phyloP scores from a whole-genome alignment of 2,329 filamentous ascomycete genomes.

The Aspergillus sp. region DNA sequence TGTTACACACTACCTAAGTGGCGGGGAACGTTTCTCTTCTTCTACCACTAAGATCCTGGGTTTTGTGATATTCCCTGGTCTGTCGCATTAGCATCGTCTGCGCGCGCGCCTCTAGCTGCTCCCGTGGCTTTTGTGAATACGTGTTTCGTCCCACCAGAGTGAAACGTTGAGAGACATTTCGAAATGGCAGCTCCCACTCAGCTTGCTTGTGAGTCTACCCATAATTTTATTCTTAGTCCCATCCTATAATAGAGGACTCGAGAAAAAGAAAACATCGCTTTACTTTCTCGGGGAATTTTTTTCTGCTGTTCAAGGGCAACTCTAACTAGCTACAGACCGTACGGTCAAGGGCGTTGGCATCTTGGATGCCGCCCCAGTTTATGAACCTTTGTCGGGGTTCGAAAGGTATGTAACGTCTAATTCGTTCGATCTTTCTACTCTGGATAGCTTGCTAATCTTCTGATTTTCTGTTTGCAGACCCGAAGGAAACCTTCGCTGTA shows the following conservation, averaged over 20 bases:
- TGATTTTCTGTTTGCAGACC: constrained; percentile 57
- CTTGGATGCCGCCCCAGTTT: constrained; percentile 86
- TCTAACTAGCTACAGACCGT: constrained; percentile 62
- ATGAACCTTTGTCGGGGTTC: constrained; percentile 82
- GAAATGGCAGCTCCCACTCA: constrained; percentile 85
- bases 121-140: constrained; percentile 9
- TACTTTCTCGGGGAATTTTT: not conserved
- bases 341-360: constrained; percentile 96
- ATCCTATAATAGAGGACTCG: not conserved
- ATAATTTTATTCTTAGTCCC: not conserved
- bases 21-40: constrained; percentile 5
- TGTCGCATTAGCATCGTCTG: not conserved
- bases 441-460: constrained; percentile 9
- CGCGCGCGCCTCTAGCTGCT: constrained; percentile 10
- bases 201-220: constrained; percentile 71
- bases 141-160: constrained; percentile 10
- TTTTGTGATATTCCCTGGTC: constrained; percentile 10
- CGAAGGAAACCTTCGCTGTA: constrained; percentile 92
- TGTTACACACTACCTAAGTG: constrained; percentile 10
- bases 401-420: constrained; percentile 46
- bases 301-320: not conserved
- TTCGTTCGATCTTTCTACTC: not conserved
- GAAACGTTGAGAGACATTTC: constrained; percentile 17
- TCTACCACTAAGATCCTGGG: constrained; percentile 10
- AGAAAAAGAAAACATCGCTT: not conserved